Evolutionary conservation across 345 rosid genomes (phyloP).

Genomic region (Camelina laxa): DNA sequence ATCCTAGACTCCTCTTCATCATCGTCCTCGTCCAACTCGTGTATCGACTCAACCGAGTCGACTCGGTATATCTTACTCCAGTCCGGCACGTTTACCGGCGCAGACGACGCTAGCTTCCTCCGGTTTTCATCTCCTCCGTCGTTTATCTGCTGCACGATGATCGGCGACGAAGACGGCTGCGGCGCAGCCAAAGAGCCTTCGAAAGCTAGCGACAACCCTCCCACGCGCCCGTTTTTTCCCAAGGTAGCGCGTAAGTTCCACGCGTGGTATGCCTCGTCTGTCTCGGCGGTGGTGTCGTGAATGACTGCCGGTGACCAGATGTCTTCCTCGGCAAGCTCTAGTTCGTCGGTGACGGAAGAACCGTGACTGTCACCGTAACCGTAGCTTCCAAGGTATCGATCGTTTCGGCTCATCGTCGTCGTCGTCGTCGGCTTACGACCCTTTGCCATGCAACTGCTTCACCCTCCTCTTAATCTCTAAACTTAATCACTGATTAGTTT

Average conservation of each 20-base stretch:
- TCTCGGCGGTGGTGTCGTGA: conserved; percentile 5
- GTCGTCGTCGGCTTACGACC: conserved; percentile 35
- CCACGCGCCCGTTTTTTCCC: conserved; percentile 46
- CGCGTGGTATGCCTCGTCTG: conserved; percentile 26
- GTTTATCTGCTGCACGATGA: conserved; percentile 71
- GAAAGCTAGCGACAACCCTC: conserved; percentile 74
- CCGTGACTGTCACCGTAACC: conserved; percentile 38
- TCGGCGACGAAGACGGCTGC: conserved; percentile 48
- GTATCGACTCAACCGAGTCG: conserved; percentile 75
- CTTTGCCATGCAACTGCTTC: conserved; percentile 38
- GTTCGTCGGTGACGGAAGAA: conserved; percentile 32
- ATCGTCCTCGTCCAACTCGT: conserved; percentile 61
- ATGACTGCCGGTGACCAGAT: conserved; percentile 68
- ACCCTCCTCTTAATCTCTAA: neutral
- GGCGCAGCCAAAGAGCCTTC: conserved; percentile 42
- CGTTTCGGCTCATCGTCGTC: conserved; percentile 43
- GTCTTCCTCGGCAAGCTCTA: conserved; percentile 77
- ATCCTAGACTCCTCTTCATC: conserved; percentile 59
- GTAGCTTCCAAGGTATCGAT: conserved; percentile 42
- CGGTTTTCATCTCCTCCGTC: conserved; percentile 43
- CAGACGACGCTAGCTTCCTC: conserved; percentile 53
- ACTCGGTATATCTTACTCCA: conserved; percentile 89
- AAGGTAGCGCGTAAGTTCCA: conserved; percentile 51
- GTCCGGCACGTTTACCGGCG: conserved; percentile 90
- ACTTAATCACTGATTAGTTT: neutral